Base-by-base conservation (phyloP, 2,329 filamentous ascomycete species). In the Microcyclospora tardicrescens region DNA sequence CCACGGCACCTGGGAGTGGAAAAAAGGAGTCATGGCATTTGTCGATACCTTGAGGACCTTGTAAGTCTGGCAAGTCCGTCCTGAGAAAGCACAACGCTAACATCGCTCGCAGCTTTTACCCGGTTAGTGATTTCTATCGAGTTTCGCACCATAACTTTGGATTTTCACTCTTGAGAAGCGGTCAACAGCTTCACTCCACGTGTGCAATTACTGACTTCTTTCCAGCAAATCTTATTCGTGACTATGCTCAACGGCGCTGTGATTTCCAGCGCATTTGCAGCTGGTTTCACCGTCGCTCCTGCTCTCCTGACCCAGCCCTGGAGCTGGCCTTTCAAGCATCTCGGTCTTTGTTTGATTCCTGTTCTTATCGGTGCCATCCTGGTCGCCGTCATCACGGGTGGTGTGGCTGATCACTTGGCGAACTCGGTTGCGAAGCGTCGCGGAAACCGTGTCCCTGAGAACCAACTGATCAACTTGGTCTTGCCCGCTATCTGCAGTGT, bases 41-140 rank as follows among this genome's bases (percentile, higher is more conserved):
- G 30, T 44, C 31, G 46, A 49, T 35, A 49, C 47, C 10, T 19
- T 48, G 10, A 43, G 46, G n/a, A 46, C 45, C 16, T 47, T 48
- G 19, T 24, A 24, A 24, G 19, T 36, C 45, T 24, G 4, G 8
- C 8, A 24, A 4, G 5, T 24, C 19, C 8, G 5, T 24, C 5
- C 8, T 24, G 19, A 8, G 5, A 24, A 8, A 5, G 8, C 8
- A 5, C 19, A 24, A 5, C 19, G 8, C 19, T 24, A 24, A 24
- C 19, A 24, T 24, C 19, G 4, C 8, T 24, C 19, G 5, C 8
- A 24, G 19, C 19, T 24, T 24, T 24, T 24, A 24, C 29, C 32
- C 44, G 19, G 19, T 24, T 24, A 24, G 19, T 24, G 19, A 24
- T 5, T 24, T 24, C 19, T 5, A 8, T 24, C 19, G 19, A 24